Evolutionary conservation across 148 eudicot species (phyloP).

Genomic region (Beta vulgaris): DNA sequence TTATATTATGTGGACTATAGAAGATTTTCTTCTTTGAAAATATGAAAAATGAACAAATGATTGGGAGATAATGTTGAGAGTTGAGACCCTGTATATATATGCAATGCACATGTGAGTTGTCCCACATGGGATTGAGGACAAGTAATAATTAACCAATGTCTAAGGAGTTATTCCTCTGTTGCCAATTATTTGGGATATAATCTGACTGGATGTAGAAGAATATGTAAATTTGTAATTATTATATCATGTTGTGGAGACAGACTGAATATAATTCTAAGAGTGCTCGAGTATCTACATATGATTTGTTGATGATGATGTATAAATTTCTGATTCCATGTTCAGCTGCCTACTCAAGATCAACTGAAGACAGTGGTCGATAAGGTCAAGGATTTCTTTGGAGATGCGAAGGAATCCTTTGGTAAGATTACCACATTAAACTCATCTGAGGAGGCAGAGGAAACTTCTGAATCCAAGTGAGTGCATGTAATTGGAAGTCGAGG

Average conservation of each 20-base stretch:
- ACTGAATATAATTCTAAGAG: not conserved
- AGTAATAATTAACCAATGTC: too few species aligned
- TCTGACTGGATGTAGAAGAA: too few species aligned
- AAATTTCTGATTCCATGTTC: constrained; percentile 9
- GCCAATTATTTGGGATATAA: too few species aligned
- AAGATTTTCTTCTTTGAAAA: not conserved
- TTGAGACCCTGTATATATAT: too few species aligned
- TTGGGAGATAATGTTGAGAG: not conserved
- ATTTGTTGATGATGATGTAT: not conserved
- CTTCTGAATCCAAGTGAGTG: constrained; percentile 49
- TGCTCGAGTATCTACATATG: not conserved
- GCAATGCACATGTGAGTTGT: too few species aligned
- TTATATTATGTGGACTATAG: not conserved
- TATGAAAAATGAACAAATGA: not conserved
- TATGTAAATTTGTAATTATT: not conserved
- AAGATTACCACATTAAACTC: constrained; percentile 56
- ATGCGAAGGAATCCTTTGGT: constrained; percentile 89
- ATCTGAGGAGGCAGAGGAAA: constrained; percentile 45
- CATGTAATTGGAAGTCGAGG: constrained; percentile 5
- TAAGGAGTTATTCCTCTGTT: too few species aligned
- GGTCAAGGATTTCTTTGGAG: constrained; percentile 85
- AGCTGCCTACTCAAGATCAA: constrained; percentile 81
- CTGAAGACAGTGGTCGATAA: constrained; percentile 90
- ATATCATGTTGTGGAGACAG: not conserved
- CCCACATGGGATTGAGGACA: too few species aligned